Conservation (phyloP, 2,329 filamentous ascomycete genomes). For the Ceratocystis smalleyi region DNA sequence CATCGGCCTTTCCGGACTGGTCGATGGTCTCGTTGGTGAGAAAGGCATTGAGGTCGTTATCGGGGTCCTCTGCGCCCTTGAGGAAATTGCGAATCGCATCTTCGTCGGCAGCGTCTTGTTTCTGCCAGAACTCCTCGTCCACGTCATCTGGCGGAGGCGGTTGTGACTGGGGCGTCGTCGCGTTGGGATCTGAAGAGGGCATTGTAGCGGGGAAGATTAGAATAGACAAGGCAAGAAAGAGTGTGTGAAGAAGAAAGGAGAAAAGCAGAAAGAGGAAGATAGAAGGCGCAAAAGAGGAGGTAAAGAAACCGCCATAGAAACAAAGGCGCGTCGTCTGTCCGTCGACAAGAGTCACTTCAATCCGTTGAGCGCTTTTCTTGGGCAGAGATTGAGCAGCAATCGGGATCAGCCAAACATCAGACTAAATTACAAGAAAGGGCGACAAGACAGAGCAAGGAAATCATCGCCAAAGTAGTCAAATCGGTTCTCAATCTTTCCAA, state of each 20-base stretch:
- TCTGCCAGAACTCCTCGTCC: slow-evolving; percentile 27
- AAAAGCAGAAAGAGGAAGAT: not conserved
- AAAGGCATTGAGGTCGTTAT: slow-evolving; percentile 26
- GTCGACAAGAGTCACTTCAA: no score
- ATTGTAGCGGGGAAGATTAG: not conserved
- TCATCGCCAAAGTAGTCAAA: no score
- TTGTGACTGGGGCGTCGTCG: slow-evolving; percentile 17
- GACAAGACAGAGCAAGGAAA: no score
- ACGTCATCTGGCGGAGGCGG: slow-evolving; percentile 20
- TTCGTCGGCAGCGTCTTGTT: slow-evolving; percentile 35
- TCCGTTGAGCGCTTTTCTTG: no score
- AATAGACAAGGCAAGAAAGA: not conserved
- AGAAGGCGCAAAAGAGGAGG: not conserved
- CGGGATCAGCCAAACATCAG: no score
- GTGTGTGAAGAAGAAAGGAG: not conserved
- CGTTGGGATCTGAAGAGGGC: slow-evolving; percentile 8
- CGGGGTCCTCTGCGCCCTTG: slow-evolving; percentile 27
- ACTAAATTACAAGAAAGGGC: no score
- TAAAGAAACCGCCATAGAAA: not conserved
- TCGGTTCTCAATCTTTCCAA: no score
- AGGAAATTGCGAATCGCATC: slow-evolving; percentile 32
- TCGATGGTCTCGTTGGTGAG: slow-evolving; percentile 36
- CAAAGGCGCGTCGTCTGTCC: not conserved
- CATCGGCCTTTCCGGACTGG: slow-evolving; percentile 67
- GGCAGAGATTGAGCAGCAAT: no score